Evolutionary conservation across 2,329 filamentous ascomycete genomes (phyloP).

Genomic region (Penicillium sp.): DNA sequence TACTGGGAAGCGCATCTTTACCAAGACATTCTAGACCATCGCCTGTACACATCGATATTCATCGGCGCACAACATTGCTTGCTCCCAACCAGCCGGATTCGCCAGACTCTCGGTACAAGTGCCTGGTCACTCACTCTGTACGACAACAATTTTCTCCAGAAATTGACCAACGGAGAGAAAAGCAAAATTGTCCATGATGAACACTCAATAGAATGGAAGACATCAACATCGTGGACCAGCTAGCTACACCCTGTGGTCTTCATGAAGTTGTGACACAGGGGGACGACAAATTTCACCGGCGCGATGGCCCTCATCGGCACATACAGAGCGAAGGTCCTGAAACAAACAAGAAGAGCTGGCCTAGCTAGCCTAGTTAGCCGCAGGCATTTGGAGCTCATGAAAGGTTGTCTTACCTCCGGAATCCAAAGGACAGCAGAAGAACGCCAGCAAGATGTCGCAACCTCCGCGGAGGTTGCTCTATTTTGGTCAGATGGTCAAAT

Average conservation of each 20-base stretch:
- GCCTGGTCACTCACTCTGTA: slow-evolving; percentile 23
- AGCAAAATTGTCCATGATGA: slow-evolving; percentile 11
- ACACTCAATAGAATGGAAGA: slow-evolving; percentile 19
- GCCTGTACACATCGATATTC: no score
- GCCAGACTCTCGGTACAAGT: slow-evolving; percentile 10
- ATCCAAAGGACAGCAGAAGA: no score
- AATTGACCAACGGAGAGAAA: slow-evolving; percentile 4
- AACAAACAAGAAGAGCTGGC: no score
- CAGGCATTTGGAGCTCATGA: no score
- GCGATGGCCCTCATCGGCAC: slow-evolving; percentile 83
- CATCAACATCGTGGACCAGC: slow-evolving; percentile 13
- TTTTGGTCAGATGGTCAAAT: no score
- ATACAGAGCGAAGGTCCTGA: slow-evolving; percentile 49
- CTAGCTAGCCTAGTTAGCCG: no score
- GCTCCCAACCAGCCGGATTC: slow-evolving; percentile 22
- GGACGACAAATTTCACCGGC: slow-evolving; percentile 63
- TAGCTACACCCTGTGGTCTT: slow-evolving; percentile 8
- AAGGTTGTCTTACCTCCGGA: no score
- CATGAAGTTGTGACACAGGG: slow-evolving; percentile 22
- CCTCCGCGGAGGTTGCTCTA: no score
- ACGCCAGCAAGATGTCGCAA: no score
- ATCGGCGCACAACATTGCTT: slow-evolving; percentile 12
- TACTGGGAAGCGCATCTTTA: no score
- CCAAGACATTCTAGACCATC: no score
- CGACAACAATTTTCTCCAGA: slow-evolving; percentile 17